Conservation (phyloP, 371 early-diverging fungal species). For the Saksenaea vasiformis region DNA sequence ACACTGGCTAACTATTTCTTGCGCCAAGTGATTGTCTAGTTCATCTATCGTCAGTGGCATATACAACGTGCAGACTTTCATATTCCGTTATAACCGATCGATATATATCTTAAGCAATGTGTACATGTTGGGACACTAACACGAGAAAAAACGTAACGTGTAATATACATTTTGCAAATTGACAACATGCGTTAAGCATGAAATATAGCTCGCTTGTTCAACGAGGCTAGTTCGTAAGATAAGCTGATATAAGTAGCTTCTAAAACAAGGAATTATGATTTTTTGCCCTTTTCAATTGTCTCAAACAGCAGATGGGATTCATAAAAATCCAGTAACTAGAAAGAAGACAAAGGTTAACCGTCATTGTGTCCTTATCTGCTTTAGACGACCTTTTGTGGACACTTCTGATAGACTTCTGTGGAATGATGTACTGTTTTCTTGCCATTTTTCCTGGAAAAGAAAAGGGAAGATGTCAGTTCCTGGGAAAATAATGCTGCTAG, state of each 20-base stretch:
- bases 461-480: neutral
- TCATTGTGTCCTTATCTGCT: neutral
- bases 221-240: too few relatives aligned
- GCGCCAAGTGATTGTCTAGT: too few relatives aligned
- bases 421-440: conserved; percentile 1
- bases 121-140: too few relatives aligned
- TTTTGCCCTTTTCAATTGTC: neutral
- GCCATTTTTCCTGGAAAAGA: neutral
- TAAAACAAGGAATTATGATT: neutral
- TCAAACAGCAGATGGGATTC: neutral
- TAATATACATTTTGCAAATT: too few relatives aligned
- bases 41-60: too few relatives aligned
- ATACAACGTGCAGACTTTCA: too few relatives aligned
- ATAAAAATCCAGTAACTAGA: neutral
- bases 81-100: too few relatives aligned
- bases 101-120: too few relatives aligned
- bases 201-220: too few relatives aligned
- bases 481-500: neutral
- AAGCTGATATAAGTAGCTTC: neutral
- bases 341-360: neutral
- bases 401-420: neutral
- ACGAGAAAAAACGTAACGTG: too few relatives aligned
- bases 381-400: neutral
- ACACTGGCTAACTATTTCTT: too few relatives aligned
- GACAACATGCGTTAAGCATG: too few relatives aligned